phyloP scores from a whole-genome alignment of 441 rosid species.

The Syzygium syzygioides region DNA sequence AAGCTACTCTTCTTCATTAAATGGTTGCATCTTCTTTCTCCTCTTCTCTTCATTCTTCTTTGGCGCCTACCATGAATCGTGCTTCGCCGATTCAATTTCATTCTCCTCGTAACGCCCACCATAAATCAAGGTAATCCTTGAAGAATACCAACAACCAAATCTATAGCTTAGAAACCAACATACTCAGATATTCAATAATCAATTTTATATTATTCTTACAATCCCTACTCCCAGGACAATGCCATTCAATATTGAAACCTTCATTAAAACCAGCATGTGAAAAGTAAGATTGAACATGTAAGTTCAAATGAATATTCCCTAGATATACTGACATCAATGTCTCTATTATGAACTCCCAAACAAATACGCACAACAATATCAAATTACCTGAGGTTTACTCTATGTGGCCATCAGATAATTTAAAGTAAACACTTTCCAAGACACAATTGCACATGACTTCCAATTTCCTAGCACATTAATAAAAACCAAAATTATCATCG shows the following conservation, averaged over 20 bases:
- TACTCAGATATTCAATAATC: no score
- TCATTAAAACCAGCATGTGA: background rate
- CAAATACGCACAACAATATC: background rate
- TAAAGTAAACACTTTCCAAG: background rate
- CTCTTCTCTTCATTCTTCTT: no score
- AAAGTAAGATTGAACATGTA: background rate
- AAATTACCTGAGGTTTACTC: background rate
- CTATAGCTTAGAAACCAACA: no score
- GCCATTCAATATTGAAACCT: background rate
- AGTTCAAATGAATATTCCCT: background rate
- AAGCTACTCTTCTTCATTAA: no score
- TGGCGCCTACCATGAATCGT: no score
- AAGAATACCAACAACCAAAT: no score
- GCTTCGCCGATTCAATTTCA: no score
- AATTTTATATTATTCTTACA: no score
- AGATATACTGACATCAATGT: background rate
- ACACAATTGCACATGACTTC: background rate
- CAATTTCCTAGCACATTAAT: background rate
- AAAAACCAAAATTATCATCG: no score
- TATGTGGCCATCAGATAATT: background rate
- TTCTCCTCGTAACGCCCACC: no score
- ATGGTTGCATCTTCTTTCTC: no score
- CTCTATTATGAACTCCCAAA: background rate
- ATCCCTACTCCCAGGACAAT: slow-evolving; percentile 1
- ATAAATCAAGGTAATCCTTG: no score